Base-by-base conservation (phyloP, 2,329 filamentous ascomycete species). In the Decorospora gaudefroyi region DNA sequence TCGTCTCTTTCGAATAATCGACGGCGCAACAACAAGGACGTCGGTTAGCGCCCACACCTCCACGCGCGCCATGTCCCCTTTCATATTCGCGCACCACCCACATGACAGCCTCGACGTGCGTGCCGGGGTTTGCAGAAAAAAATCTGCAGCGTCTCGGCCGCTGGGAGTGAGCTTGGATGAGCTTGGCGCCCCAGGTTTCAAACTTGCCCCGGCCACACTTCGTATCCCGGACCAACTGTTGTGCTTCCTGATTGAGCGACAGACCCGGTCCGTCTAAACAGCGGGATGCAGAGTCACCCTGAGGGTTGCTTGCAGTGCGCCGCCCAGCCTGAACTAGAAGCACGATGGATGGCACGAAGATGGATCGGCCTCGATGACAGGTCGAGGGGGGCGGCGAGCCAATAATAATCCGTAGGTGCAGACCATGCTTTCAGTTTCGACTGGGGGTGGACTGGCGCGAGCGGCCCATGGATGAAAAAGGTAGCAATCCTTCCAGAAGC, bases 401-500 rank as follows among this genome's bases (percentile, higher is more conserved):
- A 50, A 40, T n/a, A n/a, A n/a, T n/a, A n/a, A n/a, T n/a, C 39
- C 30, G 40, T 44, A 43, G 30, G 33, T 34, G 51, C 40, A 52
- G 42, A 44, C n/a, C 33, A 38, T 31, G 35, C 21, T n/a, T n/a
- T 19, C 22, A 42, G 35, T 25, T 22, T 28, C 35, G n/a, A 25
- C 42, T 35, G 37, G 42, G 39, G 28, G 27, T 40, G 32, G 35
- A 26, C 44, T 50, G 35, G 32, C 29, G 47, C 35, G 26, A 46
- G 38, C 49, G 31, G 46, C 46, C 52, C 55, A 44, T 57, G 43
- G 51, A n/a, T n/a, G n/a, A 40, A 33, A 48, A 27, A 38, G 34
- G 41, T 13, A 38, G 46, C 39, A 52, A 62, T 61, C 56, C 57
- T 67, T 67, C 63, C 62, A 61, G 59, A 67, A 67, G 49, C 63